phyloP scores from a whole-genome alignment of 163 green algal species.

The Chlamydomonas reinhardtii region DNA sequence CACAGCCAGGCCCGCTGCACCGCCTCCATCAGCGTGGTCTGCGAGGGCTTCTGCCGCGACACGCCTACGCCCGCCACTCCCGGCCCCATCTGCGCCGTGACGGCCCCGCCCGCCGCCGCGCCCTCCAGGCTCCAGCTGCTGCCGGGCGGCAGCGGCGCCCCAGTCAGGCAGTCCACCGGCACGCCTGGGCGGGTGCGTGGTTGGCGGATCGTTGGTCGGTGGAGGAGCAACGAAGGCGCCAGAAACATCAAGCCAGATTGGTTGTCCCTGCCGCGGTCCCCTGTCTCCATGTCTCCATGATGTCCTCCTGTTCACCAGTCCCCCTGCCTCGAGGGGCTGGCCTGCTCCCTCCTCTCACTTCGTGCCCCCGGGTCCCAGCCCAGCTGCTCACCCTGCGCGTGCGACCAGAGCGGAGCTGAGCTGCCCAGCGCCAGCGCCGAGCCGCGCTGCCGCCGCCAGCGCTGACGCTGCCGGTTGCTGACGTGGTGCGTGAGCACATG shows the following conservation, averaged over 20 bases:
- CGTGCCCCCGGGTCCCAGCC: too few relatives aligned
- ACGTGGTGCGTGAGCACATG: slow-evolving; percentile 6
- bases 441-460: slow-evolving; percentile 42
- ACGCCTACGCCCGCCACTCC: slow-evolving; percentile 26
- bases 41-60: background rate
- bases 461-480: slow-evolving; percentile 27
- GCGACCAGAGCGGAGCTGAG: slow-evolving; percentile 33
- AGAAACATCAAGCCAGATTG: too few relatives aligned
- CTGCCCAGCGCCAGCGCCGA: slow-evolving; percentile 25
- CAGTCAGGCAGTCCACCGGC: slow-evolving; percentile 23
- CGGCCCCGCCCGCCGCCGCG: slow-evolving; percentile 5
- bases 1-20: slow-evolving; percentile 46
- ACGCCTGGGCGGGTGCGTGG: background rate
- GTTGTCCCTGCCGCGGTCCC: too few relatives aligned
- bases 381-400: slow-evolving; percentile 23
- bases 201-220: too few relatives aligned
- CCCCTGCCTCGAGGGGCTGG: too few relatives aligned
- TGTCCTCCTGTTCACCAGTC: too few relatives aligned
- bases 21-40: slow-evolving; percentile 27
- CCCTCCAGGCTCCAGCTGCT: slow-evolving; percentile 34
- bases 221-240: too few relatives aligned
- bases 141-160: slow-evolving; percentile 9
- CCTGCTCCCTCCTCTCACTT: too few relatives aligned
- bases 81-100: slow-evolving; percentile 33
- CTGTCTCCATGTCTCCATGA: too few relatives aligned